Evolutionary conservation across 352 stramenopile genomes (phyloP).

Genomic region (Phytopythium delawarense): DNA sequence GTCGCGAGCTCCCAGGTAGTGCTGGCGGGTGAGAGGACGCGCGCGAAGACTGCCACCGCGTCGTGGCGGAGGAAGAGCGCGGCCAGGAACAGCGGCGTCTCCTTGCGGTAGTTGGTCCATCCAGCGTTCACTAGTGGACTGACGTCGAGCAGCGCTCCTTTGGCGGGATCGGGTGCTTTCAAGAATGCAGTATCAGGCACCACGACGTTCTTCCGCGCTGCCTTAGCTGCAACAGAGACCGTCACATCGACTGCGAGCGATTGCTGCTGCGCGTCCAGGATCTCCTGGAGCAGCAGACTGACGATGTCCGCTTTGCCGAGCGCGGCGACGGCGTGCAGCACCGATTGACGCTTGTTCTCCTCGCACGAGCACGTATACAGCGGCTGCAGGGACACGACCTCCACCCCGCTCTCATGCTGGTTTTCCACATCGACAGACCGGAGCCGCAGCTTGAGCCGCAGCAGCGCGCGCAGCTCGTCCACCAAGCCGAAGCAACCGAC

Average conservation of each 20-base stretch:
- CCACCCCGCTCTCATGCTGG: neutral
- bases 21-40: conserved; percentile 33
- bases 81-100: conserved; percentile 66
- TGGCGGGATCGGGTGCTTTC: neutral
- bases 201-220: conserved; percentile 10
- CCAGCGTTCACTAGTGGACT: conserved; percentile 21
- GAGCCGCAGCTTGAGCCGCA: conserved; percentile 12
- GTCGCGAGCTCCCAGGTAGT: conserved; percentile 48
- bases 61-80: conserved; percentile 47
- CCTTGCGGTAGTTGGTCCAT: conserved; percentile 64
- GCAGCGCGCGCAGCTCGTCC: conserved; percentile 39
- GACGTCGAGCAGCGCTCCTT: conserved; percentile 17
- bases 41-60: conserved; percentile 31
- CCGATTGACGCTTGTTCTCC: conserved; percentile 56
- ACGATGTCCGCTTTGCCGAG: conserved; percentile 54
- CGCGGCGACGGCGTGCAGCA: conserved; percentile 52
- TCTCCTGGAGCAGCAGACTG: conserved; percentile 37
- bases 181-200: conserved; percentile 1
- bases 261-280: conserved; percentile 41
- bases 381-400: conserved; percentile 24
- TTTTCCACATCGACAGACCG: neutral
- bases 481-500: conserved; percentile 63
- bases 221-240: neutral
- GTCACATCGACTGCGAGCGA: neutral
- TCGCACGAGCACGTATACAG: conserved; percentile 68